A percentile compares a stretch with the other conserved stretches of the same genome.
phyloP scores from a whole-genome alignment of 768 basidiomycete genomes.

The Trichaptum fuscoviolaceum region DNA sequence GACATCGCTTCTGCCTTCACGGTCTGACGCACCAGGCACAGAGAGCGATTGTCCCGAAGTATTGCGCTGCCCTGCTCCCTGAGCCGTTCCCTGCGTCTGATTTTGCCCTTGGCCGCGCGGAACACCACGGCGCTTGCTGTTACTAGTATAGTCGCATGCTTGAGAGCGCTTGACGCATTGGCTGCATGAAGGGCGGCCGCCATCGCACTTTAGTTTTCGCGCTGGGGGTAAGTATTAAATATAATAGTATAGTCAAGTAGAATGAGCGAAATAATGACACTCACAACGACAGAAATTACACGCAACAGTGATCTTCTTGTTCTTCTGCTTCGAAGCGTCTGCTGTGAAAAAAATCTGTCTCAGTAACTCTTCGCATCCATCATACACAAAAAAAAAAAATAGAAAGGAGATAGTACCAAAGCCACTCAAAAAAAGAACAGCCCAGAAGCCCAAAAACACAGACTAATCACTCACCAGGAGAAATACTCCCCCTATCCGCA shows the following conservation, averaged over 20 bases:
- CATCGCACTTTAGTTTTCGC: conserved; percentile 85
- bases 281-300: conserved; percentile 89
- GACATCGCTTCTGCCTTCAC: conserved; percentile 41
- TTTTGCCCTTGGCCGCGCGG: conserved; percentile 42
- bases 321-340: conserved; percentile 62
- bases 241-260: conserved; percentile 1
- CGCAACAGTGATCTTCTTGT: conserved; percentile 85
- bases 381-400: too few species aligned
- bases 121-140: conserved; percentile 64
- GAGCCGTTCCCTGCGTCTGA: not conserved
- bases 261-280: conserved; percentile 24
- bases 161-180: conserved; percentile 79
- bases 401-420: too few species aligned
- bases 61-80: not conserved
- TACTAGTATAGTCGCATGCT: conserved; percentile 74
- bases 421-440: too few species aligned
- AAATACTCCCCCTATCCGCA: not conserved
- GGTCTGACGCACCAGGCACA: not conserved
- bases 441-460: too few species aligned
- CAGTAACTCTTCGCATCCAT: not conserved
- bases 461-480: not conserved
- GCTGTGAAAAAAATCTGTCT: conserved; percentile 1
- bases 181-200: conserved; percentile 74
- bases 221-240: conserved; percentile 36
- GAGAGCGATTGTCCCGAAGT: not conserved